Conservation (phyloP, 441 rosid species). For the Pelargonium fulgidum region DNA sequence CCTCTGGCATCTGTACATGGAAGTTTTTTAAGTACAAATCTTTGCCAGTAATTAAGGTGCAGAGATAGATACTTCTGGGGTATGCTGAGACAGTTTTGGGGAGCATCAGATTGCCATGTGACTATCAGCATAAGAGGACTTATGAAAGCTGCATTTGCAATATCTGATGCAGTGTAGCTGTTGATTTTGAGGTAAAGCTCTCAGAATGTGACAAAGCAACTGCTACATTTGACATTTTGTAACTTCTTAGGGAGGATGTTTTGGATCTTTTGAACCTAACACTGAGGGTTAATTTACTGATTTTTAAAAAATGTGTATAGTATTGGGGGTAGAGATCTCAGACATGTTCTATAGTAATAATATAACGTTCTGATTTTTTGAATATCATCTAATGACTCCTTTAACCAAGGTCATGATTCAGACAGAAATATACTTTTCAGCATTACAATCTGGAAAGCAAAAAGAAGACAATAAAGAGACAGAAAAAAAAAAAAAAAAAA, state of each 20-base stretch:
- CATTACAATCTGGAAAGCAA: slow-evolving; percentile 31
- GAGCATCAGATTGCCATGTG: neutral
- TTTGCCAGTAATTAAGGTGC: neutral
- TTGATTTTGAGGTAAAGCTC: neutral
- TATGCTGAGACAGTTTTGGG: neutral
- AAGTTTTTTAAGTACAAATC: neutral
- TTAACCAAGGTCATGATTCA: slow-evolving; percentile 30
- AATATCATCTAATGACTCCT: slow-evolving; percentile 18
- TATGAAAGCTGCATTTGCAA: neutral
- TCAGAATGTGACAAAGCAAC: neutral
- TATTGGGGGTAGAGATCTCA: slow-evolving; percentile 17
- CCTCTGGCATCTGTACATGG: slow-evolving; percentile 15
- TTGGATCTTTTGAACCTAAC: slow-evolving; percentile 21
- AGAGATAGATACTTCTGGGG: slow-evolving; percentile 10
- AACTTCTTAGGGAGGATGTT: slow-evolving; percentile 18
- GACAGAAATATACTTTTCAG: slow-evolving; percentile 36
- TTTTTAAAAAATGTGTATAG: neutral
- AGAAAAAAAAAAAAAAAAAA: slow-evolving; percentile 18
- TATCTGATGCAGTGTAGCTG: neutral
- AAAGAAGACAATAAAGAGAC: slow-evolving; percentile 2
- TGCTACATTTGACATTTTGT: slow-evolving; percentile 2
- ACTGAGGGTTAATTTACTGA: slow-evolving; percentile 17
- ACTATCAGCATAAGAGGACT: neutral
- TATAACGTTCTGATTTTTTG: slow-evolving; percentile 13
- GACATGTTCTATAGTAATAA: slow-evolving; percentile 4